Evolutionary conservation across 2,329 filamentous ascomycete species (phyloP).

Genomic region (Colletotrichum sublineola): DNA sequence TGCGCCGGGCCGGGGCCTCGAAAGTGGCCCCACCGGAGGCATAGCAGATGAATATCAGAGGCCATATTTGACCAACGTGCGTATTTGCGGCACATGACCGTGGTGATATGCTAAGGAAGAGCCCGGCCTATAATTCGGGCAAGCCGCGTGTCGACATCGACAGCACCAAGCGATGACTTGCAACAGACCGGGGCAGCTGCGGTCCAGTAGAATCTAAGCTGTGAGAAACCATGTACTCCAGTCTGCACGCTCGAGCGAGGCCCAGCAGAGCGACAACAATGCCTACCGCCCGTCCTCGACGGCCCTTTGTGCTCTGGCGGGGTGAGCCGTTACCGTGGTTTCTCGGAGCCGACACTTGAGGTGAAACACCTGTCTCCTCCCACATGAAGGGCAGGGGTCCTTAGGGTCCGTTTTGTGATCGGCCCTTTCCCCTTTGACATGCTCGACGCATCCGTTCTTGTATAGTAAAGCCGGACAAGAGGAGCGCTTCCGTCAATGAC

Average conservation of each 20-base stretch:
- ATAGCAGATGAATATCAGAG: constrained; percentile 3
- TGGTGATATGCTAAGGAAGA: neutral
- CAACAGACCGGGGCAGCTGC: neutral
- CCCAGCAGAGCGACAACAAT: neutral
- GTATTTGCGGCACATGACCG: neutral
- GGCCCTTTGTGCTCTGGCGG: neutral
- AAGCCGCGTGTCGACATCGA: neutral
- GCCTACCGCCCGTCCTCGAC: neutral
- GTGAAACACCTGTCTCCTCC: neutral
- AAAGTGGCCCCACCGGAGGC: neutral
- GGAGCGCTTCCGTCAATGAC: neutral
- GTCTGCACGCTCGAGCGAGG: neutral
- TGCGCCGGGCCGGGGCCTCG: neutral
- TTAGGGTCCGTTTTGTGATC: neutral
- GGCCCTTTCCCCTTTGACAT: neutral
- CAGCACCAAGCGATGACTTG: neutral
- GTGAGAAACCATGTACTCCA: neutral
- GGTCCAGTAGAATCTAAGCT: neutral
- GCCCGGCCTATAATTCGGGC: neutral
- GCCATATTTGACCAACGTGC: neutral
- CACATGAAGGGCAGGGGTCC: neutral
- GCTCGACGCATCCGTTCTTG: neutral
- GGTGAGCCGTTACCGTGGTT: neutral
- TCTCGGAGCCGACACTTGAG: neutral
- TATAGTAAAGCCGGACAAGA: neutral